Evolutionary conservation across 331 rosid genomes (phyloP).

Genomic region (Acacia pycnantha): DNA sequence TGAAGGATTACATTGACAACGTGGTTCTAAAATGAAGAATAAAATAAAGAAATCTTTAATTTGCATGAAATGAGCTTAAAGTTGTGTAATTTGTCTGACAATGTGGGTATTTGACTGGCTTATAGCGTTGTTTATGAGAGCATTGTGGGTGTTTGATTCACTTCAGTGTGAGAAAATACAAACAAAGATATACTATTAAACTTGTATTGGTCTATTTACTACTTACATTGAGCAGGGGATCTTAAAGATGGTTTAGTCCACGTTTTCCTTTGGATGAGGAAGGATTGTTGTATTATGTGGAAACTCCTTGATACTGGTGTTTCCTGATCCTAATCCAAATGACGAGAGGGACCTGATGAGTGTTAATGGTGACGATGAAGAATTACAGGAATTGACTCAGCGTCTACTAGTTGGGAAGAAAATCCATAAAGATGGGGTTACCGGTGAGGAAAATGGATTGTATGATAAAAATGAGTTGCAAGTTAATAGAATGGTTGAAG

Average conservation of each 20-base stretch:
- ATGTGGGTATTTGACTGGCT: not conserved
- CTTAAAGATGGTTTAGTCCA: not conserved
- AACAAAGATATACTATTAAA: not conserved
- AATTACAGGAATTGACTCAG: not conserved
- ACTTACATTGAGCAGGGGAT: not conserved
- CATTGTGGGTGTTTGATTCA: not conserved
- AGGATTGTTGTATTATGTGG: not conserved
- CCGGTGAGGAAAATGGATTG: not conserved
- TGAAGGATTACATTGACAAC: too few relatives aligned
- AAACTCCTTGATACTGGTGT: not conserved
- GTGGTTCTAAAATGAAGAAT: not conserved
- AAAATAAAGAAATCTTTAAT: not conserved
- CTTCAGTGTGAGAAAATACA: too few relatives aligned
- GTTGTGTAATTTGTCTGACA: not conserved
- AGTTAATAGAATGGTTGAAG: not conserved
- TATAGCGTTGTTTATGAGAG: not conserved
- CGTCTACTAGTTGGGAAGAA: not conserved
- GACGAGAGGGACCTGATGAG: not conserved
- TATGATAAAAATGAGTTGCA: not conserved
- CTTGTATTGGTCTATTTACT: not conserved
- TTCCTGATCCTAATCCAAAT: not conserved
- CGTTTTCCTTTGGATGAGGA: conserved; percentile 3
- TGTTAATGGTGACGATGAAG: not conserved
- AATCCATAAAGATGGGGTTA: not conserved
- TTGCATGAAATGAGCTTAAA: not conserved